Evolutionary conservation across 2,329 filamentous ascomycete species (phyloP).

Genomic region (Cyphellophora attinorum): DNA sequence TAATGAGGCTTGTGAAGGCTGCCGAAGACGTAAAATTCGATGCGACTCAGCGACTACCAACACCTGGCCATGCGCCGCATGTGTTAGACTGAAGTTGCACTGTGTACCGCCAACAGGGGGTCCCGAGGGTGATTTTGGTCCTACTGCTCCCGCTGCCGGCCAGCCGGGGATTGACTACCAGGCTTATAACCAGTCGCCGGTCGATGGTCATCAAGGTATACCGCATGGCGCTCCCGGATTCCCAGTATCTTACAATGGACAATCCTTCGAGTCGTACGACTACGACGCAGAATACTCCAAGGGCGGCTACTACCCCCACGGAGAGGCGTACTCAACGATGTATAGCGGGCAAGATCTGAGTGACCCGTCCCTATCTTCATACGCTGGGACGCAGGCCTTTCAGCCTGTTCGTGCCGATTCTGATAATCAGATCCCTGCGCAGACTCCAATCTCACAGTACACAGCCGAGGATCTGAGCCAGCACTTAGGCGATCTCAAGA

Average conservation of each 20-base stretch:
- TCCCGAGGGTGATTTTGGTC: conserved; percentile 49
- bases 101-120: conserved; percentile 82
- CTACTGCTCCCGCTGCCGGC: conserved; percentile 1
- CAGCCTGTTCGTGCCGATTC: conserved; percentile 8
- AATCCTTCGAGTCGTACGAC: not conserved
- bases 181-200: not conserved
- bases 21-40: conserved; percentile 90
- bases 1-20: conserved; percentile 98
- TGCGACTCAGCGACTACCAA: conserved; percentile 96
- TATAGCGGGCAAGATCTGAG: conserved; percentile 1
- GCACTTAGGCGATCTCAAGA: conserved; percentile 74
- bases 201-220: not conserved
- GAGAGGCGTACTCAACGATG: conserved; percentile 1
- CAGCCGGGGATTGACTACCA: not conserved
- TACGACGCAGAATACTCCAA: conserved; percentile 2
- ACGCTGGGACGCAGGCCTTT: not conserved
- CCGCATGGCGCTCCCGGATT: not conserved
- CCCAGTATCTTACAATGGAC: not conserved
- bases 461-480: conserved; percentile 66
- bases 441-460: conserved; percentile 47
- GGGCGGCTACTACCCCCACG: conserved; percentile 2
- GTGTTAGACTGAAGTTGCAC: conserved; percentile 80
- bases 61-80: conserved; percentile 93
- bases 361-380: conserved; percentile 3
- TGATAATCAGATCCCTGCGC: conserved; percentile 2